Percentiles rank a stretch among this genome's conserved stretches.
Conservation (phyloP, 116 monocot genomes). For the Posidonia oceanica region DNA sequence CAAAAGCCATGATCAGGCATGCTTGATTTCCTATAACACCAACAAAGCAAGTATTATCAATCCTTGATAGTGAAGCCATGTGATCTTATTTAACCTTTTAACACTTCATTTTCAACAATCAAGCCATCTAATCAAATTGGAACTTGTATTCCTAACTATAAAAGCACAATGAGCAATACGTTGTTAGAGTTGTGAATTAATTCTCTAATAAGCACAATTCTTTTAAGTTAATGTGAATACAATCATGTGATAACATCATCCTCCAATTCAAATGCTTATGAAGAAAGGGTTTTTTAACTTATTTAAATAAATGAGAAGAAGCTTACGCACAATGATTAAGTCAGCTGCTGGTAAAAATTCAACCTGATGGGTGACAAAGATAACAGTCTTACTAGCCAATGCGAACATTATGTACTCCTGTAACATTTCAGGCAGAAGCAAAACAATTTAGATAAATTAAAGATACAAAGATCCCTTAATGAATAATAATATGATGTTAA, state of each 20-base stretch:
- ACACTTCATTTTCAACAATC: too few relatives aligned
- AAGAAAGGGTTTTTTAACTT: background rate
- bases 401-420: slow-evolving; percentile 88
- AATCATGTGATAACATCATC: too few relatives aligned
- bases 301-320: slow-evolving; percentile 1
- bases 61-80: background rate
- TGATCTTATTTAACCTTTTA: too few relatives aligned
- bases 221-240: too few relatives aligned
- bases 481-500: background rate
- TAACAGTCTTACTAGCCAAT: slow-evolving; percentile 68
- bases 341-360: slow-evolving; percentile 93
- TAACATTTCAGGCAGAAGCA: slow-evolving; percentile 4
- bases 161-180: too few relatives aligned
- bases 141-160: too few relatives aligned
- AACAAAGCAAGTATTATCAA: background rate
- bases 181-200: too few relatives aligned
- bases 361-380: slow-evolving; percentile 97
- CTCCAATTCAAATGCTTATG: too few relatives aligned
- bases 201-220: too few relatives aligned
- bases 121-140: too few relatives aligned
- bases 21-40: background rate
- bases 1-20: background rate
- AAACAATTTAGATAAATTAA: background rate
- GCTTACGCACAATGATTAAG: slow-evolving; percentile 60
- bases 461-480: background rate